Conservation (phyloP, 1,284 basidiomycete genomes). For the Ceratobasidium sp. region DNA sequence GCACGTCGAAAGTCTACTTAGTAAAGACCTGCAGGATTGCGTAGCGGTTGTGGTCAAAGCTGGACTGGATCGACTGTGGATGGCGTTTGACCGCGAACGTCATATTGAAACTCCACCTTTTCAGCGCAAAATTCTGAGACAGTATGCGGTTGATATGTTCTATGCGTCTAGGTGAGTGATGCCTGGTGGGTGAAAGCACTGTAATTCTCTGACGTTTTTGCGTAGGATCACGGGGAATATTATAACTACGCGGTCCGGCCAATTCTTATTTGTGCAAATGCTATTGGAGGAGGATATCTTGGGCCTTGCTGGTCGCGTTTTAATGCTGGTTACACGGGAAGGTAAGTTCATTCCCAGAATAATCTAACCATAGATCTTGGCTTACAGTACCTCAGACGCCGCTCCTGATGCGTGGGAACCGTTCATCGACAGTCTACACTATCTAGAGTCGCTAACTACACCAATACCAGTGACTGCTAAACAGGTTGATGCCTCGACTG, state of each 20-base stretch:
- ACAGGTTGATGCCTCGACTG: too few species aligned
- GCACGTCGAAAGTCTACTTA: not conserved
- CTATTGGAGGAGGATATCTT: not conserved
- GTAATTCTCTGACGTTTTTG: not conserved
- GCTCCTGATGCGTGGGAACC: not conserved
- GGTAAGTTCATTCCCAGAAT: not conserved
- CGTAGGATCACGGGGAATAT: not conserved
- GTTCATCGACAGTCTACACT: not conserved
- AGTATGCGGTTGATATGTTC: conserved; percentile 11
- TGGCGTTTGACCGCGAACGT: conserved; percentile 24
- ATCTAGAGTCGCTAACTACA: not conserved
- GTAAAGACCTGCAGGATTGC: not conserved
- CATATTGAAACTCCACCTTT: not conserved
- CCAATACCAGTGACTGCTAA: too few species aligned
- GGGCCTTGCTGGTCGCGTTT: conserved; percentile 14
- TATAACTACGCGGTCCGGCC: not conserved
- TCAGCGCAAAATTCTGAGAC: not conserved
- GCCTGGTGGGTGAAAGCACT: not conserved
- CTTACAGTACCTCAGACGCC: not conserved
- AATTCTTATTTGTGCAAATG: not conserved
- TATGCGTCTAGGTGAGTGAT: not conserved
- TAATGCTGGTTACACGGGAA: conserved; percentile 16
- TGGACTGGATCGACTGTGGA: conserved; percentile 1
- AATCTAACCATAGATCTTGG: not conserved
- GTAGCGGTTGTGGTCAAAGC: not conserved